Evolutionary conservation across 208 protist species (phyloP).

Genomic region (Vickermania ingenoplastis): DNA sequence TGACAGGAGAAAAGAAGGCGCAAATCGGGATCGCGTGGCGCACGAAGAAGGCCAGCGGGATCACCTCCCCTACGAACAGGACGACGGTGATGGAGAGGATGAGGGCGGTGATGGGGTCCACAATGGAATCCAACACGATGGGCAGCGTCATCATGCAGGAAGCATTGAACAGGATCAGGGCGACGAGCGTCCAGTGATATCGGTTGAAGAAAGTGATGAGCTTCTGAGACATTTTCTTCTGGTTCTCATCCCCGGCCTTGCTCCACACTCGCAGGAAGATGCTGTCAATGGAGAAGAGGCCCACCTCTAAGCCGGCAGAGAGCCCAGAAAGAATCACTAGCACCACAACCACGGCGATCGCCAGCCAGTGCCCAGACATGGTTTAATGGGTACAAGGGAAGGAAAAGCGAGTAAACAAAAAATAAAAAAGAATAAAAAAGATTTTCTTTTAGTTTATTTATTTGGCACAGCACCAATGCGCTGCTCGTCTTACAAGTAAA

Average conservation of each 20-base stretch:
- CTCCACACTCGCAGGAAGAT: conserved; percentile 47
- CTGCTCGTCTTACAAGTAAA: too few relatives aligned
- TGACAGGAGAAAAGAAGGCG: conserved; percentile 31
- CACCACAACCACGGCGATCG: conserved; percentile 9
- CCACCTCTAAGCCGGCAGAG: conserved; percentile 51
- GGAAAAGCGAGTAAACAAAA: neutral
- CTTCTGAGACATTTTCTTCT: conserved; percentile 21
- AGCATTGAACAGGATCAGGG: conserved; percentile 75
- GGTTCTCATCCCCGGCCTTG: conserved; percentile 30
- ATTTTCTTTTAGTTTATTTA: too few relatives aligned
- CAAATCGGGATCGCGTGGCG: conserved; percentile 73
- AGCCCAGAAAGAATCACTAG: conserved; percentile 32
- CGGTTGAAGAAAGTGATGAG: conserved; percentile 35
- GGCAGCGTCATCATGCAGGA: conserved; percentile 69
- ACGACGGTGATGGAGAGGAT: conserved; percentile 77
- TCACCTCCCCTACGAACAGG: conserved; percentile 86
- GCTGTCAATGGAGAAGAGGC: conserved; percentile 63
- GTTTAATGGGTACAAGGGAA: too few relatives aligned
- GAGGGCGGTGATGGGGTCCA: conserved; percentile 55
- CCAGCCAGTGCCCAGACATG: neutral
- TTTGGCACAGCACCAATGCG: too few relatives aligned
- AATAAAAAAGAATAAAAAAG: too few relatives aligned
- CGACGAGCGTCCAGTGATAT: conserved; percentile 73
- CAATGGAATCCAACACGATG: conserved; percentile 61
- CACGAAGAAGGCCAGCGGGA: conserved; percentile 86